A percentile compares a stretch with the other conserved stretches of the same genome.
Evolutionary conservation across 352 stramenopile species (phyloP).

Genomic region (Ophiocytium majus): DNA sequence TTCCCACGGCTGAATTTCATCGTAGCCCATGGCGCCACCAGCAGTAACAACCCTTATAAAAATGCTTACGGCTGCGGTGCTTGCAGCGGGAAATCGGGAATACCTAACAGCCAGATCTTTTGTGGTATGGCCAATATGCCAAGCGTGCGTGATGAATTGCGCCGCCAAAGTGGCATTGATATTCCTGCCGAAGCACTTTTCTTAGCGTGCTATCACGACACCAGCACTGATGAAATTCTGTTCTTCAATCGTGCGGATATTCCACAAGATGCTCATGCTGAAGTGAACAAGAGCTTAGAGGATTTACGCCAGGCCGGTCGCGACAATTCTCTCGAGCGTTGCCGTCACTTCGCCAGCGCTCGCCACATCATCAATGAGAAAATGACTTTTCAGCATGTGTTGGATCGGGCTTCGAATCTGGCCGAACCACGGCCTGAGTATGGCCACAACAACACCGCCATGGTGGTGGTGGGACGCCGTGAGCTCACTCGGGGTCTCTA

Average conservation of each 20-base stretch:
- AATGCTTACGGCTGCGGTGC: background rate
- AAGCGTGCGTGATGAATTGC: background rate
- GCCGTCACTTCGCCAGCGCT: background rate
- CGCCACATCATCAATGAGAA: no score
- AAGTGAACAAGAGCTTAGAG: no score
- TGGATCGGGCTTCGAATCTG: background rate
- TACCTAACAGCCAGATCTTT: background rate
- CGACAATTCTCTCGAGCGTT: background rate
- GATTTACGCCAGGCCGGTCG: background rate
- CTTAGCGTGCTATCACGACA: background rate
- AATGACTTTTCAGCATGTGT: background rate
- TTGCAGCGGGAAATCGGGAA: background rate
- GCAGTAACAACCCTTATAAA: background rate
- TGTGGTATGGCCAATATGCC: background rate
- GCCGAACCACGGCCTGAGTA: background rate
- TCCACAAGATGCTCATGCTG: background rate
- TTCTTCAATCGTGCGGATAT: background rate
- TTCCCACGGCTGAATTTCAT: background rate
- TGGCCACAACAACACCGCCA: background rate
- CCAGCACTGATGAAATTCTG: background rate
- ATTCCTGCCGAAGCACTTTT: background rate
- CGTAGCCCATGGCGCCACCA: background rate
- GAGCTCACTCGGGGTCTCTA: background rate
- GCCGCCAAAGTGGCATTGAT: background rate
- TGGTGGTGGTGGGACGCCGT: background rate